Base-by-base conservation (phyloP, 495 filamentous ascomycete genomes). In the Aspergillus sparsus region DNA sequence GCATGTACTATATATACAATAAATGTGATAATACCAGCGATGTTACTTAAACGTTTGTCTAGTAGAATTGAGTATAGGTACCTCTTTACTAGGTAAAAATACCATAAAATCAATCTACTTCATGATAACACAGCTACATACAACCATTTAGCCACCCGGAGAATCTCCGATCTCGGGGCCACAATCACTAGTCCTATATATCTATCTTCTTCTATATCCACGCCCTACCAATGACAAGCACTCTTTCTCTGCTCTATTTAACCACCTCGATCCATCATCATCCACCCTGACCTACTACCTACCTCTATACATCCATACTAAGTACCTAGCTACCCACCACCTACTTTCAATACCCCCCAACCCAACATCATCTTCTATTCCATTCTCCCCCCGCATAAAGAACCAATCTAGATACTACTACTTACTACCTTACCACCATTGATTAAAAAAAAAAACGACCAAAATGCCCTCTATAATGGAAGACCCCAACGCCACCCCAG, bases 381-480 rank as follows among this genome's bases (percentile, higher is more conserved):
- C 11, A 47, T 7, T 7, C 16, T 6, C n/a, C n/a, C 44, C 18
- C 16, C 2, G 2, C 18, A 21, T 27, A 47, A 5, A 47, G 6
- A 16, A 21, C n/a, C 7, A 47, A 21, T 5, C 42, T 16, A 44
- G 50, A 46, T 7, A 53, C 54, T n/a, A n/a, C n/a, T n/a, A n/a
- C n/a, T n/a, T n/a, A n/a, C n/a, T n/a, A n/a, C n/a, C n/a, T n/a
- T n/a, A 56, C 52, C 16, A 36, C 46, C 35, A 42, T 45, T 58
- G 7, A 51, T 13, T 54, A 42, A 46, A 47, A 10, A 47, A 10
- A 47, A 6, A 9, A 47, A 9, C 10, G 11, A 21, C 42, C 44
- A 62, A 66, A 65, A 80, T 80, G 77, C 75, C 75, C 35, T 63
- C 75, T 50, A 87, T 93, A 74, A 84, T 95, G 62, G 92, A 97